A percentile compares a stretch with the other conserved stretches of the same genome.
Conservation (phyloP, 2,329 filamentous ascomycete species). For the Trichoderma aggressivum region DNA sequence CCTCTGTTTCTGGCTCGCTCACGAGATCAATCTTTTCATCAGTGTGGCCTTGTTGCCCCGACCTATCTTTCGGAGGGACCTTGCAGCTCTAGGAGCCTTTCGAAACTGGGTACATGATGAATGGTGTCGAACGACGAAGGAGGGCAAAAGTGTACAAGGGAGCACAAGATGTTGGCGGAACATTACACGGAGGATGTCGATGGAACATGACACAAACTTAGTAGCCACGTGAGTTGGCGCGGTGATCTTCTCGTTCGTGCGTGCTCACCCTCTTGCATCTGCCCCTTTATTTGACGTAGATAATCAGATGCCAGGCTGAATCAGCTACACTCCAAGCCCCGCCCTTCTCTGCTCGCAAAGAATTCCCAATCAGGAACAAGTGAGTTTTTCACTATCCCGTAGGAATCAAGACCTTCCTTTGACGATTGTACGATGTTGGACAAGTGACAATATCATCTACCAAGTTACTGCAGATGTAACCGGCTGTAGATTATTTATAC, state of each 20-base stretch:
- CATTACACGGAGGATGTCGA: background rate
- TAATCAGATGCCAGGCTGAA: no score
- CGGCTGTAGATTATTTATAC: no score
- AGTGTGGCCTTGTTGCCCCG: background rate
- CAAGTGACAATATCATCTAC: no score
- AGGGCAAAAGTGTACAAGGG: background rate
- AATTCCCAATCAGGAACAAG: background rate
- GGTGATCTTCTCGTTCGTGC: background rate
- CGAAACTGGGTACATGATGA: background rate
- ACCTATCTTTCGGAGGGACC: background rate
- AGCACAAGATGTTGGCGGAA: background rate
- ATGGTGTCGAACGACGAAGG: background rate
- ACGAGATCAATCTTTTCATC: background rate
- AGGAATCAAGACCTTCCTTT: background rate
- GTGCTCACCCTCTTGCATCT: no score
- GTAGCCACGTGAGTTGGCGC: background rate
- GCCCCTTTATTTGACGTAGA: background rate
- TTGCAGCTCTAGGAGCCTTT: background rate
- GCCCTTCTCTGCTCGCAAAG: background rate
- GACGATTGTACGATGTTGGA: background rate
- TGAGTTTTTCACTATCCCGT: background rate
- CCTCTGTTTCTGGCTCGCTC: fast-evolving
- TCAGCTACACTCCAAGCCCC: background rate
- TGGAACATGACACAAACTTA: no score
- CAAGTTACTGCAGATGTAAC: no score